Evolutionary conservation across 257 asterid genomes (phyloP).

Genomic region (Jacaranda mimosifolia): DNA sequence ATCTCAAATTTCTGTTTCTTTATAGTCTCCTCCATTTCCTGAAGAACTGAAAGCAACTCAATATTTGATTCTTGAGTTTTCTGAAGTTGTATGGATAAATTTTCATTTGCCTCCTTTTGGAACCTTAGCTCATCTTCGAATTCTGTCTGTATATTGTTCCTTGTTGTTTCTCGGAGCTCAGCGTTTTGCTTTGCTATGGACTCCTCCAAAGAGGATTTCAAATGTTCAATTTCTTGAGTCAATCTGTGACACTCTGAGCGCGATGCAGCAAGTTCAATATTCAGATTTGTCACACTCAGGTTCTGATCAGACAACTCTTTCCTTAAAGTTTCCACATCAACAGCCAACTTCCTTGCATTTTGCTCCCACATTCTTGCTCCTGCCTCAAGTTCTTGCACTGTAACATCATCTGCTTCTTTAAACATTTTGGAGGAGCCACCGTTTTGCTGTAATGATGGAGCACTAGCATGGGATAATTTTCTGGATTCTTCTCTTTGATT

Average conservation of each 20-base stretch:
- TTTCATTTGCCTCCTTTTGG: slow-evolving; percentile 43
- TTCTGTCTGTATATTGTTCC: slow-evolving; percentile 33
- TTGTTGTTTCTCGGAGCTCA: slow-evolving; percentile 31
- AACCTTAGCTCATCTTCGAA: slow-evolving; percentile 51
- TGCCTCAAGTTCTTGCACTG: slow-evolving; percentile 50
- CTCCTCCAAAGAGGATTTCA: slow-evolving; percentile 45
- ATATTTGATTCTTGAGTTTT: slow-evolving; percentile 60
- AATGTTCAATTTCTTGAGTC: slow-evolving; percentile 44
- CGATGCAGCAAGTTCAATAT: slow-evolving; percentile 42
- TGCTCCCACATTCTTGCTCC: slow-evolving; percentile 61
- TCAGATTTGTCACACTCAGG: slow-evolving; percentile 28
- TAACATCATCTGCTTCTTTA: slow-evolving; percentile 30
- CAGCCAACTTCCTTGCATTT: slow-evolving; percentile 46
- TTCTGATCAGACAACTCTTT: slow-evolving; percentile 48
- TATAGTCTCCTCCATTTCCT: slow-evolving; percentile 60
- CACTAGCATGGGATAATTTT: slow-evolving; percentile 37
- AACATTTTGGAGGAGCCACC: slow-evolving; percentile 32
- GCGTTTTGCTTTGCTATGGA: slow-evolving; percentile 33
- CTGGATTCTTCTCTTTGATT: slow-evolving; percentile 45
- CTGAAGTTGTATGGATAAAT: slow-evolving; percentile 42
- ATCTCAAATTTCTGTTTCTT: slow-evolving; percentile 51
- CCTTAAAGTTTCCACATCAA: slow-evolving; percentile 47
- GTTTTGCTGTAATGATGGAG: slow-evolving; percentile 37
- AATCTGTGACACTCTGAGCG: slow-evolving; percentile 40
- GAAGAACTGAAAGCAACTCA: slow-evolving; percentile 54